Evolutionary conservation across 345 rosid genomes (phyloP).

Genomic region (Physaria fendleri): DNA sequence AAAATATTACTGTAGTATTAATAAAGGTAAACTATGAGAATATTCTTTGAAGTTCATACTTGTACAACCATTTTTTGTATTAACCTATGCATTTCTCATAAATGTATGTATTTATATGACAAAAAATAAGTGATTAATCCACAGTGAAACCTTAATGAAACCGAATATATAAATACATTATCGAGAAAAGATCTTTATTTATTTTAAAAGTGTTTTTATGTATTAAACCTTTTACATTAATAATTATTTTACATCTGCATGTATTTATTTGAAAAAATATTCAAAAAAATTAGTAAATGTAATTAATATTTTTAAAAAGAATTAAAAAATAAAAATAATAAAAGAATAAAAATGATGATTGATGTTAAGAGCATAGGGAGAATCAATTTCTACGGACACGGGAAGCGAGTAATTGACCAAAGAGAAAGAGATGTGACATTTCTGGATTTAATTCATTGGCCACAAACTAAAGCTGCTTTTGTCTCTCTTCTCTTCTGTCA

Average conservation of each 20-base stretch:
- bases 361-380: slow-evolving; percentile 22
- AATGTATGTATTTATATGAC: background rate
- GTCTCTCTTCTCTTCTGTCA: slow-evolving; percentile 25
- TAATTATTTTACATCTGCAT: no score
- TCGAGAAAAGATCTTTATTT: no score
- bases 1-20: background rate
- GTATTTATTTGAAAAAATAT: no score
- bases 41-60: background rate
- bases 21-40: background rate
- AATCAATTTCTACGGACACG: slow-evolving; percentile 24
- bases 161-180: no score
- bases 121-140: background rate
- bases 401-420: slow-evolving; percentile 32
- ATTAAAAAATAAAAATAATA: background rate
- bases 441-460: slow-evolving; percentile 16
- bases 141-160: no score
- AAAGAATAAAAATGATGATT: slow-evolving; percentile 11
- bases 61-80: no score
- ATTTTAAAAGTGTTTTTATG: no score
- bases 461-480: slow-evolving; percentile 28
- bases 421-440: slow-evolving; percentile 18
- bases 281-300: no score
- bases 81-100: background rate
- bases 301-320: background rate
- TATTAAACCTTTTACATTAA: no score